Conservation (phyloP, 257 asterid genomes). For the Ajuga chamaepitys region DNA sequence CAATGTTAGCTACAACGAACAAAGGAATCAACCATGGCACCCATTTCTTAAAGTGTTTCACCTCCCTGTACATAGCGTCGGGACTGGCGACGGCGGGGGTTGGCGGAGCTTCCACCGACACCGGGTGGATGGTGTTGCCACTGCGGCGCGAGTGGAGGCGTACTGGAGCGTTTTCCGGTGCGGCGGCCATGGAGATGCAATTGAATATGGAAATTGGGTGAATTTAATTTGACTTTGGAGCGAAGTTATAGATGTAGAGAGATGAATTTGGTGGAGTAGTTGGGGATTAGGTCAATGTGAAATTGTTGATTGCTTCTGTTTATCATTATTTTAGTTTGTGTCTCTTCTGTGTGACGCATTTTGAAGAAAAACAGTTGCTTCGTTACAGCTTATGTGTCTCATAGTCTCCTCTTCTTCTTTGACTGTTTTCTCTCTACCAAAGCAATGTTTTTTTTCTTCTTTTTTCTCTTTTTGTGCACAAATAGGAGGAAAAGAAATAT, state of each 20-base stretch:
- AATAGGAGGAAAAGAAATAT: too few relatives aligned
- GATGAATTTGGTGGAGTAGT: not conserved
- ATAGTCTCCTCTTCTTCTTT: too few relatives aligned
- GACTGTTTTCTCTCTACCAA: too few relatives aligned
- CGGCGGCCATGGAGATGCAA: conserved; percentile 31
- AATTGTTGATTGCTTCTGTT: not conserved
- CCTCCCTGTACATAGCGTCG: conserved; percentile 26
- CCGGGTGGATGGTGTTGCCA: conserved; percentile 50
- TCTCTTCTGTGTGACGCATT: too few relatives aligned
- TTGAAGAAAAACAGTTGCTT: too few relatives aligned
- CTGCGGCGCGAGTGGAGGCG: conserved; percentile 39
- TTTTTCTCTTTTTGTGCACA: too few relatives aligned
- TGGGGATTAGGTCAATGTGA: conserved; percentile 2
- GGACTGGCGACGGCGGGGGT: conserved; percentile 18
- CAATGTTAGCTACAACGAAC: conserved; percentile 51
- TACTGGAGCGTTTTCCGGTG: conserved; percentile 32
- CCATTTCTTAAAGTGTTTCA: conserved; percentile 61
- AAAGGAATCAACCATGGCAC: conserved; percentile 66
- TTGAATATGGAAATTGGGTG: not conserved
- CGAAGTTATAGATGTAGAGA: not conserved
- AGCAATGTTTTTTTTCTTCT: too few relatives aligned
- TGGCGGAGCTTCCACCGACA: conserved; percentile 23
- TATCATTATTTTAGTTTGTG: too few relatives aligned
- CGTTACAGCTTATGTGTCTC: too few relatives aligned
- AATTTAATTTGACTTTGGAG: too few relatives aligned